A percentile compares a stretch with the other conserved stretches of the same genome.
Evolutionary conservation across 2,329 filamentous ascomycete genomes (phyloP).

Genomic region (Geosmithia flava): DNA sequence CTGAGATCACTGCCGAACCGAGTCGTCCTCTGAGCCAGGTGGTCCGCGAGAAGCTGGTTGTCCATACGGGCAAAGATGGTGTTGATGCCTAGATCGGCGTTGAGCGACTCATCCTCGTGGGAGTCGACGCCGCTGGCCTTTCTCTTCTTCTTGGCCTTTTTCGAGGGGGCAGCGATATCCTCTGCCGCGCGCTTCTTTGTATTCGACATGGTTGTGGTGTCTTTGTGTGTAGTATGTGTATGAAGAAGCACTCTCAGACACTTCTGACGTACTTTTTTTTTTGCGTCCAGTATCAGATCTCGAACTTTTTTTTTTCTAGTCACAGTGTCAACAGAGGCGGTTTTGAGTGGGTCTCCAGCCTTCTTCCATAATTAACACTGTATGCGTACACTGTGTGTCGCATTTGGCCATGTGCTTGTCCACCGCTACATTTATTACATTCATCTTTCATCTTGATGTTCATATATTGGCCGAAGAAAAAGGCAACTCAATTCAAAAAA

Average conservation of each 20-base stretch:
- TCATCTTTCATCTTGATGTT: too few species aligned
- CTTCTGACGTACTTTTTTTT: not conserved
- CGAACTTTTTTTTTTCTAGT: not conserved
- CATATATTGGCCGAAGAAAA: too few species aligned
- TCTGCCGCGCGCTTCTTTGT: conserved; percentile 45
- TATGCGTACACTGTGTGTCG: not conserved
- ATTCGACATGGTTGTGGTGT: conserved; percentile 19
- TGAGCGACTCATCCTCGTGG: conserved; percentile 44
- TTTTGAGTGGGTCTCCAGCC: too few species aligned
- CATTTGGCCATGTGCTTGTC: not conserved
- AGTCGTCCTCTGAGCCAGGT: conserved; percentile 67
- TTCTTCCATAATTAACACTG: not conserved
- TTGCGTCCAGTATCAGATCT: too few species aligned
- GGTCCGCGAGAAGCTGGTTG: conserved; percentile 68
- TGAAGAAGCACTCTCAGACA: not conserved
- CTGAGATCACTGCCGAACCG: conserved; percentile 74
- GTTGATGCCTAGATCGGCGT: conserved; percentile 66
- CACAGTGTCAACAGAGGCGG: not conserved
- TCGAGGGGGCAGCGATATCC: conserved; percentile 18
- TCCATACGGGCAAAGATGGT: conserved; percentile 74
- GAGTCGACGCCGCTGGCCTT: conserved; percentile 44
- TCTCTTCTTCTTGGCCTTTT: conserved; percentile 29
- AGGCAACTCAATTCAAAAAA: too few species aligned
- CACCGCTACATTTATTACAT: not conserved
- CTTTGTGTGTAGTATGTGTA: not conserved